These are phyloP conservation scores for Arthonia radiata DNA, from an alignment of 495 filamentous ascomycete species.

Conservation along the genomic window DNA sequence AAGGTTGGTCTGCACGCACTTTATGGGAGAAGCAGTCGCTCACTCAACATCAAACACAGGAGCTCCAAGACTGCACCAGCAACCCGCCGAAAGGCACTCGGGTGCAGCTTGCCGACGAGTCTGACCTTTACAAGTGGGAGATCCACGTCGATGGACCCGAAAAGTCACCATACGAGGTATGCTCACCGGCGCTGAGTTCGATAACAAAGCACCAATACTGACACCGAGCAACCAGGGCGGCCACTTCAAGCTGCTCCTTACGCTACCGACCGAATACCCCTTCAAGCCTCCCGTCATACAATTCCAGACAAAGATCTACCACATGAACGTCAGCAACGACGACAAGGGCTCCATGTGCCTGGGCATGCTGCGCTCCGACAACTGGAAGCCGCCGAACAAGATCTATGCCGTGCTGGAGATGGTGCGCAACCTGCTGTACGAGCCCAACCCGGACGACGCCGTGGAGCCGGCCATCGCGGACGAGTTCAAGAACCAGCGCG, in stretches of 20 bases:
- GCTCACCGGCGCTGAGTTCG: background rate
- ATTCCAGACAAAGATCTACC: slow-evolving; percentile 92
- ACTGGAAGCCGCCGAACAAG: slow-evolving; percentile 82
- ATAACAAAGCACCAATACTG: background rate
- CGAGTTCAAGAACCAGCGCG: slow-evolving; percentile 47
- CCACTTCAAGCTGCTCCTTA: slow-evolving; percentile 49
- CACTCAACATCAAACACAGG: slow-evolving; percentile 7
- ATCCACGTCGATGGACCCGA: slow-evolving; percentile 52
- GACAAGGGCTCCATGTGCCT: slow-evolving; percentile 80
- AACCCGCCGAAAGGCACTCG: slow-evolving; percentile 15
- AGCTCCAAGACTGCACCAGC: slow-evolving; percentile 11
- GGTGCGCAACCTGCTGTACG: slow-evolving; percentile 47
- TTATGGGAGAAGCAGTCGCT: background rate
- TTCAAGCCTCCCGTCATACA: slow-evolving; percentile 75
- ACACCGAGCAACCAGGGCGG: slow-evolving; percentile 30
- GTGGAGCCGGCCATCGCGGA: slow-evolving; percentile 73
- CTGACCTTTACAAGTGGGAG: slow-evolving; percentile 69
- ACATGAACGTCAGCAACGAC: slow-evolving; percentile 95
- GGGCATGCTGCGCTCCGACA: slow-evolving; percentile 59
- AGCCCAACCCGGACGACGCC: slow-evolving; percentile 87
- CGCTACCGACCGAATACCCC: slow-evolving; percentile 67
- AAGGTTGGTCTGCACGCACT: slow-evolving; percentile 20
- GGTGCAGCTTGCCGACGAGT: slow-evolving; percentile 14
- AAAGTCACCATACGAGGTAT: slow-evolving; percentile 43
- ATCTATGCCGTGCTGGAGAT: slow-evolving; percentile 57